Percentiles rank a stretch among this genome's conserved stretches.
Conservation (phyloP, 148 eudicot genomes). For the Oxyria digyna region DNA sequence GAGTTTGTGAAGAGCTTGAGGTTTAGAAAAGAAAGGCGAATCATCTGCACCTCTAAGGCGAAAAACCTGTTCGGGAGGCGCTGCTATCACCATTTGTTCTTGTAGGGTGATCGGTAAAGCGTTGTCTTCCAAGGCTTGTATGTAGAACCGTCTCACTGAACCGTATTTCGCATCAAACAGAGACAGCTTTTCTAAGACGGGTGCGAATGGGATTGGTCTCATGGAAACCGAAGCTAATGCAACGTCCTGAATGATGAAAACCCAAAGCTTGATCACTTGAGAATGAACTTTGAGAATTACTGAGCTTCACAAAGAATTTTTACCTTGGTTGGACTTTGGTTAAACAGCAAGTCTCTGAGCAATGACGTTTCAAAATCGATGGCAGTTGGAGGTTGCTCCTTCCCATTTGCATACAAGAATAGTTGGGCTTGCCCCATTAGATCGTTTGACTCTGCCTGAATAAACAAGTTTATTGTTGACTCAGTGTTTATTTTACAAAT, state of each 20-base stretch:
- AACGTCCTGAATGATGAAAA: constrained; percentile 42
- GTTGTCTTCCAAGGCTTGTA: constrained; percentile 69
- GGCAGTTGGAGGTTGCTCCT: constrained; percentile 65
- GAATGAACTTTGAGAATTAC: background rate
- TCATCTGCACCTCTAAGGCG: constrained; percentile 83
- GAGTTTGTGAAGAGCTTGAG: constrained; percentile 73
- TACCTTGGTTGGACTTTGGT: constrained; percentile 95
- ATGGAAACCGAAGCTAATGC: constrained; percentile 86
- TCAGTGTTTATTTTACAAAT: background rate
- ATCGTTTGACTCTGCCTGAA: constrained; percentile 58
- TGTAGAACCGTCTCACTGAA: constrained; percentile 62
- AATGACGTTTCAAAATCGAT: constrained; percentile 68
- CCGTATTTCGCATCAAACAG: constrained; percentile 54
- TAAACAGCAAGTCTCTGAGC: constrained; percentile 71
- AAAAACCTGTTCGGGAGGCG: constrained; percentile 67
- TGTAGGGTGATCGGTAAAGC: constrained; percentile 52
- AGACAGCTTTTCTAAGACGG: constrained; percentile 65
- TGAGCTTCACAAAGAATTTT: background rate
- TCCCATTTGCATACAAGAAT: constrained; percentile 74
- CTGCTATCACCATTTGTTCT: constrained; percentile 42
- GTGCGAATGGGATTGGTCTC: constrained; percentile 82
- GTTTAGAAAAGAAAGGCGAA: constrained; percentile 93
- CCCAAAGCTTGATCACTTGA: no score
- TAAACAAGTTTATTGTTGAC: background rate
- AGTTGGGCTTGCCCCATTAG: constrained; percentile 67